Evolutionary conservation across 2,329 filamentous ascomycete genomes (phyloP), one percentile per base, ranked within the genome.

Genomic region (Hypomyces rosellus): DNA sequence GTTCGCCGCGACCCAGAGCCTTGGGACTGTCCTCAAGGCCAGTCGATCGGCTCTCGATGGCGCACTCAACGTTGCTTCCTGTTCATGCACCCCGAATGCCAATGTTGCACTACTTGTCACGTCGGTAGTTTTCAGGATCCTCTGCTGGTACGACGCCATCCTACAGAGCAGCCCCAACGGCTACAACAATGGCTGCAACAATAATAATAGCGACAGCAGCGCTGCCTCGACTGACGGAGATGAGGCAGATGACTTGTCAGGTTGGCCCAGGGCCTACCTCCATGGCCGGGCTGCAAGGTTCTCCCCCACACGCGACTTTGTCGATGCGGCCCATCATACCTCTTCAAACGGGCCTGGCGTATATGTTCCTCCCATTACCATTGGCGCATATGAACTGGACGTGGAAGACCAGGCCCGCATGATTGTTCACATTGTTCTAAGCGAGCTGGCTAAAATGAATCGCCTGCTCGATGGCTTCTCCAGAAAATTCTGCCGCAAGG

Each of bases 141-240:
- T 46, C 8, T 46, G 15, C 9, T 46, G 45, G 45, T 46, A 46
- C 33, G 45, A 46, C 15, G 34, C 45, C 37, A 34, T 46, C 20
- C 34, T 46, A 15, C 25, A 46, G 15, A 37, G 45, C 30, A 46
- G 34, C 33, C 45, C 22, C 9, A 33, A 16, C 22, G 13, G 16
- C 20, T 20, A 46, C 45, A 36, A 34, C 16, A 25, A 18, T 46
- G 30, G 16, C 25, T 30, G 25, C 25, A 7, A 30, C 9, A 11
- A 11, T 11, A 7, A 30, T 30, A 30, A 30, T 11, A 30, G 25
- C 25, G 25, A 30, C 25, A 30, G 25, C 25, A 30, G 25, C 25
- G 25, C 25, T 30, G 25, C 25, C 9, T 30, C 25, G 25, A 30
- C 25, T 11, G 25, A 30, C 25, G 25, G 25, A 11, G 25, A 30